A percentile compares a stretch with the other conserved stretches of the same genome.
Evolutionary conservation across 2,329 filamentous ascomycete genomes (phyloP).

Genomic region (Nigrospora oryzae): DNA sequence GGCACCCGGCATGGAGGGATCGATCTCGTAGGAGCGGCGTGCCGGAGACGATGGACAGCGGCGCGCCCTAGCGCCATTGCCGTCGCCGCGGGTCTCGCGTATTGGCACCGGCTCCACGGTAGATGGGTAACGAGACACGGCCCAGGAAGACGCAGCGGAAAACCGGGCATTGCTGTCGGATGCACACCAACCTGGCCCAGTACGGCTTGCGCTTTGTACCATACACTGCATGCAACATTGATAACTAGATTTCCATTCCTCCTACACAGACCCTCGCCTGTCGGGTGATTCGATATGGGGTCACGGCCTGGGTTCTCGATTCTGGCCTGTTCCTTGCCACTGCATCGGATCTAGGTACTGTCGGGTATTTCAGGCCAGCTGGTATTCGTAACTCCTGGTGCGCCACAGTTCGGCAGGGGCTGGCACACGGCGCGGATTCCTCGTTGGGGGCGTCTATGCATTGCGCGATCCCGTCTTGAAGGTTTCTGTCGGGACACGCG

Average conservation of each 20-base stretch:
- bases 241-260: conserved; percentile 18
- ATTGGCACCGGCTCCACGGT: neutral
- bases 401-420: no score
- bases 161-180: conserved; percentile 4
- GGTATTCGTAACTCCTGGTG: no score
- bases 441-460: no score
- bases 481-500: no score
- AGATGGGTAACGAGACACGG: conserved; percentile 8
- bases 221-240: conserved; percentile 16
- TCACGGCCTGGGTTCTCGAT: no score
- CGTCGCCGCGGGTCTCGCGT: conserved; percentile 9
- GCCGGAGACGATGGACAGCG: conserved; percentile 7
- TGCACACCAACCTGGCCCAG: neutral
- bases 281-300: no score
- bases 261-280: neutral
- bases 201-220: conserved; percentile 16
- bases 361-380: no score
- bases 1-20: conserved; percentile 8
- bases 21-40: conserved; percentile 12
- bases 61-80: conserved; percentile 2
- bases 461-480: no score
- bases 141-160: conserved; percentile 10
- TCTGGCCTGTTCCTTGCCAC: no score
- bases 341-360: no score
- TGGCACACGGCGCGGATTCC: no score